Base-by-base conservation (phyloP, 305 asterid genomes). In the Nicotiana rustica region DNA sequence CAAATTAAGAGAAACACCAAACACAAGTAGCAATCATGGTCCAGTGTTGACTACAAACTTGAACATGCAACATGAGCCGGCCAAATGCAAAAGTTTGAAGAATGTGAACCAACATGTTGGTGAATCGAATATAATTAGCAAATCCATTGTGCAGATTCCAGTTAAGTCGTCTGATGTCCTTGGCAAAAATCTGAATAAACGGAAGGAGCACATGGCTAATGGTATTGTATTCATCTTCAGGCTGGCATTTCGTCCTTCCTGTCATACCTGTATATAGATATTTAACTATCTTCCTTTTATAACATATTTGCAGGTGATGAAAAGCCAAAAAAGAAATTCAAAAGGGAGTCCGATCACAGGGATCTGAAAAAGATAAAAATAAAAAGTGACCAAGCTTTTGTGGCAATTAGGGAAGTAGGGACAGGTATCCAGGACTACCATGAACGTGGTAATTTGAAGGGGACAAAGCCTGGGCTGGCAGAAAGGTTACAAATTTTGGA, bases 221-320 rank as follows among this genome's bases (percentile, higher is more conserved):
- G 97, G 97, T 92, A 85, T 85, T 90, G 65, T 67, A 77, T 86
- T 83, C 82, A 61, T 85, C 78, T 80, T 83, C 38, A 66, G 67
- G 79, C 62, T 86, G 55, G 82, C 66, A 60, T 84, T 78, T 85
- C 81, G 29, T 86, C 81, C 67, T 71, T 65, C 80, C 60, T 76
- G 76, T 84, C 44, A 18, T 67, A n/a, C 81, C 77, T 67, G 79
- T 76, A 60, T 81, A 81, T 62, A 81, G 73, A 84, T 83, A 55
- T 84, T 19, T 82, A 83, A 59, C 83, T 83, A 83, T 36, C 80
- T 86, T 77, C 84, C 75, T 80, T 80, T 82, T 77, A 82, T 81
- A 81, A 88, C 79, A 78, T 89, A 64, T 83, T 90, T 75, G 85
- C 91, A 96, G 99, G 90, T 89, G 90, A 87, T 86, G 86, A 81